Evolutionary conservation across 192 early-diverging fungal species (phyloP), one percentile per base, ranked within the genome.

Genomic region (Coemansia pectinata): DNA sequence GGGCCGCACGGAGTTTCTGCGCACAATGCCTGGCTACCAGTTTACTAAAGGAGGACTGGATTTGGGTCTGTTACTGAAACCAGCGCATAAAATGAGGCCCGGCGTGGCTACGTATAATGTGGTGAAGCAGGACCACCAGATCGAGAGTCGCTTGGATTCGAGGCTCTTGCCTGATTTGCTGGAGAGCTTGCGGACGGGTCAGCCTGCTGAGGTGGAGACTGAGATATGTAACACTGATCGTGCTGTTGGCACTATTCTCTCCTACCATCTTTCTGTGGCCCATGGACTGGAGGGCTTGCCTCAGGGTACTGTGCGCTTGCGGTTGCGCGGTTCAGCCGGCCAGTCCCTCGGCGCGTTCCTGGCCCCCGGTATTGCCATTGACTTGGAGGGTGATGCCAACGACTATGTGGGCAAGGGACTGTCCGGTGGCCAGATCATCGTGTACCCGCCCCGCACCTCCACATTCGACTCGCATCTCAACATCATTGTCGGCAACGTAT

Each of bases 401-500:
- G 97, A 98, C 86, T 99, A 99, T 67, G 97, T 99, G 38, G 97
- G 97, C 65, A 99, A 99, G 86, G 97, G 97, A 63, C 86, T 99
- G 44, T 96, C 95, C 6, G 97, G 97, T 72, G 97, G 97, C 53
- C 87, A 86, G 69, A 77, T 99, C 21, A 87, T 93, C 5, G 87
- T 98, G 36, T 99, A 91, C 80, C 96, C 96, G 69, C 96, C 95
- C 39, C 94, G 91, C 85, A 69, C 74, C 65, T 84, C 88, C 17
- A 73, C 71, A 40, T 98, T 96, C 83, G 90, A 89, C 71, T 87
- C 93, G 21, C 90, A 92, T 74, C 76, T 92, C 19, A 99, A 99
- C 84, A 86, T 97, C 57, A 93, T 98, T 70, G 92, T 97, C 55
- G 97, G 97, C 63, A 99, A 99, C 73, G 95, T 95, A 31, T 98